Evolutionary conservation across 176 grass and related monocot species (phyloP).

Genomic region (Carex myosuroides): DNA sequence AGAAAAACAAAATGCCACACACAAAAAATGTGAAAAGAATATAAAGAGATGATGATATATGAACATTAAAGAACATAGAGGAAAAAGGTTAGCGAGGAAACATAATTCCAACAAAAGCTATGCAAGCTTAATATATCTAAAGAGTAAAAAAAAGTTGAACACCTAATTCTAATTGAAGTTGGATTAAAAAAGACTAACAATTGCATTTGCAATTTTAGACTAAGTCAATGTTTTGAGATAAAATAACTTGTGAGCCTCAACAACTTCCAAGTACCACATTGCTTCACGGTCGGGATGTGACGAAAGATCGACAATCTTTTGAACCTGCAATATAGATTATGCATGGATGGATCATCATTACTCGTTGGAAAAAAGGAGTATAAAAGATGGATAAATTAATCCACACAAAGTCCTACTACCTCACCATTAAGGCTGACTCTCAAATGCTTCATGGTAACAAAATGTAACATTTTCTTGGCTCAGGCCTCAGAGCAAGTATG

Average conservation of each 20-base stretch:
- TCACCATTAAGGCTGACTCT: not conserved
- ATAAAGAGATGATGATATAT: not conserved
- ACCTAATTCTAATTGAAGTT: not conserved
- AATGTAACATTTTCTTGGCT: not conserved
- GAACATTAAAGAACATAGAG: not conserved
- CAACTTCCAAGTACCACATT: conserved; percentile 86
- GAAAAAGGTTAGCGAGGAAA: not conserved
- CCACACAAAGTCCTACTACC: not conserved
- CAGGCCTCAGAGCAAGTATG: not conserved
- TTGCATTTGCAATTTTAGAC: not conserved
- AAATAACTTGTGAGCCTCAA: conserved; percentile 60
- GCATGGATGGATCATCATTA: not conserved
- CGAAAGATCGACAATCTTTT: conserved; percentile 82
- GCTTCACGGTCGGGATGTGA: conserved; percentile 56
- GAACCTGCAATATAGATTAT: conserved; percentile 44
- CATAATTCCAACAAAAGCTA: not conserved
- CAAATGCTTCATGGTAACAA: not conserved
- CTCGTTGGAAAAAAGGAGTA: not conserved
- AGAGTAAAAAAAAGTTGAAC: not conserved
- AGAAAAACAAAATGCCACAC: not conserved
- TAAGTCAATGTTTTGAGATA: conserved; percentile 26
- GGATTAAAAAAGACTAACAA: not conserved
- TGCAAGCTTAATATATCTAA: not conserved
- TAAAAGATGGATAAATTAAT: not conserved
- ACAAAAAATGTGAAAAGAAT: not conserved